Conservation (phyloP, 495 filamentous ascomycete species). For the Sordaria brevicollis region DNA sequence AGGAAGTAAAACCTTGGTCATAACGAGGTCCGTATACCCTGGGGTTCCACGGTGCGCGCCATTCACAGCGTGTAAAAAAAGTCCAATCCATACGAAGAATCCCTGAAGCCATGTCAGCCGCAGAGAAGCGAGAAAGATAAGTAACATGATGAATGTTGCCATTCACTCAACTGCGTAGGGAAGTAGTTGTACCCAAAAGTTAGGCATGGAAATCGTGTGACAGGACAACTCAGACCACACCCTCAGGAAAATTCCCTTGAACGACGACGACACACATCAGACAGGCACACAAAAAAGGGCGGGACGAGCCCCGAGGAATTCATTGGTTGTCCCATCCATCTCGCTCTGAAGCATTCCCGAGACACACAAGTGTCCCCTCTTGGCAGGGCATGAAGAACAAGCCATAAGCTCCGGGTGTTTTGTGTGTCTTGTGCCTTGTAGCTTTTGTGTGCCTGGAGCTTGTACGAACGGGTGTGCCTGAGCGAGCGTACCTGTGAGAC, state of each 20-base stretch:
- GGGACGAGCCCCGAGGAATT: neutral
- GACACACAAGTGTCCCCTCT: neutral
- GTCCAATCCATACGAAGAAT: neutral
- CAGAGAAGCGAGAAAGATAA: neutral
- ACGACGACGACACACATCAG: neutral
- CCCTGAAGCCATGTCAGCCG: conserved; percentile 2
- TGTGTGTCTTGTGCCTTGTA: neutral
- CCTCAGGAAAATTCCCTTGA: neutral
- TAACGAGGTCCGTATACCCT: neutral
- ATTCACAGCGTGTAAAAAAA: neutral
- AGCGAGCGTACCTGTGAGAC: neutral
- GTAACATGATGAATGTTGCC: no score
- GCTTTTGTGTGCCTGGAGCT: no score
- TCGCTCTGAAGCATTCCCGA: neutral
- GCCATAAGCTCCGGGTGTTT: neutral
- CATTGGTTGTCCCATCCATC: neutral
- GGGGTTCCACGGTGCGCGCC: neutral
- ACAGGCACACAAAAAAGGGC: neutral
- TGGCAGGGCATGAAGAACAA: neutral
- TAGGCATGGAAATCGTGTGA: no score
- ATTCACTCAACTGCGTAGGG: neutral
- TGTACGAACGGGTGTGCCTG: neutral
- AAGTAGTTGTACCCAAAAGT: no score
- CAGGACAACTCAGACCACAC: neutral
- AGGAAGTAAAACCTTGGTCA: neutral